Percentiles rank a stretch among this genome's conserved stretches.
Evolutionary conservation across 2,329 filamentous ascomycete species (phyloP).

Genomic region (Lasiodiplodia citricola): DNA sequence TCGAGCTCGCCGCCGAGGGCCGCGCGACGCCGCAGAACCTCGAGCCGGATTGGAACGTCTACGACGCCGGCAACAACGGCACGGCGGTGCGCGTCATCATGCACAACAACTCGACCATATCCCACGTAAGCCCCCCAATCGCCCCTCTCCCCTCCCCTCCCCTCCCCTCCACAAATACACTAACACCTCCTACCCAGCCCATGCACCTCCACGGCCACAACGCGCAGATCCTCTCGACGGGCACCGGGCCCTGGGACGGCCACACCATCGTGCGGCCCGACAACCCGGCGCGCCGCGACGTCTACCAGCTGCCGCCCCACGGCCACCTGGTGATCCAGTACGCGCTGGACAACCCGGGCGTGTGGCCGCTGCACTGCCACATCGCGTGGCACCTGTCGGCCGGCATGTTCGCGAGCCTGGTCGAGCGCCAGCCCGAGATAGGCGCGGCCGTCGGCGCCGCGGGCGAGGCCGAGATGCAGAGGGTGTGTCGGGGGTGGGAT

Average conservation of each 20-base stretch:
- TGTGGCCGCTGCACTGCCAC: slow-evolving; percentile 45
- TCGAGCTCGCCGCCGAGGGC: slow-evolving; percentile 43
- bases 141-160: slow-evolving; percentile 48
- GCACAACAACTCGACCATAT: slow-evolving; percentile 34
- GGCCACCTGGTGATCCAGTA: slow-evolving; percentile 41
- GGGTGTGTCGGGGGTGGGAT: slow-evolving; percentile 37
- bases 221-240: slow-evolving; percentile 50
- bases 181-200: neutral
- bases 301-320: slow-evolving; percentile 35
- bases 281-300: slow-evolving; percentile 48
- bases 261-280: slow-evolving; percentile 38
- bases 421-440: slow-evolving; percentile 35
- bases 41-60: slow-evolving; percentile 42
- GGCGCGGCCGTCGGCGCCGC: slow-evolving; percentile 27
- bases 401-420: slow-evolving; percentile 36
- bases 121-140: slow-evolving; percentile 29
- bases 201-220: slow-evolving; percentile 55
- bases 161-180: neutral
- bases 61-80: slow-evolving; percentile 44
- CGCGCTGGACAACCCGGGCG: slow-evolving; percentile 42
- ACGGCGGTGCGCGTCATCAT: slow-evolving; percentile 46
- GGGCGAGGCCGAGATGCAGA: slow-evolving; percentile 28
- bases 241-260: slow-evolving; percentile 49
- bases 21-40: slow-evolving; percentile 1
- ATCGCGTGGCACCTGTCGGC: slow-evolving; percentile 41